A percentile compares a stretch with the other conserved stretches of the same genome.
Evolutionary conservation across 345 rosid species (phyloP).

Genomic region (Gossypium raimondii): DNA sequence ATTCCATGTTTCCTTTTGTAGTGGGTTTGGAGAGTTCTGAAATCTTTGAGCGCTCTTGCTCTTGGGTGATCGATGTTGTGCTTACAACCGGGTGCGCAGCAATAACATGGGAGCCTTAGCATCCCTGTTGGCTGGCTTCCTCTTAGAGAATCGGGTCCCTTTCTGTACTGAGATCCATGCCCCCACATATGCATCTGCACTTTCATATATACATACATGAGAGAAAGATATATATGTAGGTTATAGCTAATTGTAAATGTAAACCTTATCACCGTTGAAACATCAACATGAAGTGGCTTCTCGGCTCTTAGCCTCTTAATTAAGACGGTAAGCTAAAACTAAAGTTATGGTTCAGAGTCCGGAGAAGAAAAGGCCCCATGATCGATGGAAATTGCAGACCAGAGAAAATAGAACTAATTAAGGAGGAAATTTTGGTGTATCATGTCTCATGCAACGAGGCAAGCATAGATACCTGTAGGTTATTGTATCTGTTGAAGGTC

Average conservation of each 20-base stretch:
- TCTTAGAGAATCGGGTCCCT: conserved; percentile 71
- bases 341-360: background rate
- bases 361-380: background rate
- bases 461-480: conserved; percentile 42
- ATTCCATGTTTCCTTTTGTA: conserved; percentile 77
- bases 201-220: background rate
- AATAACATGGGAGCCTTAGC: conserved; percentile 73
- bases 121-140: conserved; percentile 76
- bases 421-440: background rate
- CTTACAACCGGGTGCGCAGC: conserved; percentile 64
- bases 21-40: conserved; percentile 82
- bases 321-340: background rate
- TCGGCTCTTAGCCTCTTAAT: background rate
- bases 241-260: too few species aligned
- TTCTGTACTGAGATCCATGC: conserved; percentile 86
- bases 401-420: background rate
- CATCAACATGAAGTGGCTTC: background rate
- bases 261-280: background rate
- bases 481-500: conserved; percentile 60
- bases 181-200: conserved; percentile 93
- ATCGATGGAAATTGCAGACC: background rate
- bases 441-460: conserved; percentile 6
- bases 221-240: too few species aligned
- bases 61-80: conserved; percentile 78
- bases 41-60: conserved; percentile 73